Evolutionary conservation across 2,329 filamentous ascomycete species (phyloP), one percentile per base, ranked within the genome.

Genomic region (Arthrobotrys megalospora): DNA sequence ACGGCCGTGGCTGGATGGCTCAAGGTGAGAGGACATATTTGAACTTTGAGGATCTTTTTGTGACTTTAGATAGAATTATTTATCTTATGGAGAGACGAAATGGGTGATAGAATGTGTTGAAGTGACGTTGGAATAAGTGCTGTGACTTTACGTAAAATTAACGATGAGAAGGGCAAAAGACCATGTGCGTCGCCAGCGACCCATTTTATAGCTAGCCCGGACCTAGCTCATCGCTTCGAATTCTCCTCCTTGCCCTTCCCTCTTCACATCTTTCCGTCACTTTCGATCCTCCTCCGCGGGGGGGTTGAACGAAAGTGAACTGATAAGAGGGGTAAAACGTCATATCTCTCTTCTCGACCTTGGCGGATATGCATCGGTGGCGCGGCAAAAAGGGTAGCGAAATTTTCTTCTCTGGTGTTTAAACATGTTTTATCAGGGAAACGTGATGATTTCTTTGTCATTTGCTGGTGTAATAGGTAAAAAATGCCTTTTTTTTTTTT

Each of bases 1-100:
- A 32, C 75, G 75, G 58, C 75, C 75, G 67, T 78, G 75, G 67
- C 75, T 78, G n/a, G 75, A 19, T 19, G 38, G 47, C 14, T 73
- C 70, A 38, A 47, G 7, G n/a, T 45, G 4, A 10, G 60, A 14
- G 32, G 69, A 41, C 70, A 63, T 77, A 1, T 48, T 43, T 34
- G 14, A 19, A 34, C 1, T 3, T 47, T 16, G 8, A 38, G 19
- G 6, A 3, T 47, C 28, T 55, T 47, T 65, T n/a, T 60, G 12
- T 43, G 38, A 12, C 19, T 48, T 60, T 21, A n/a, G n/a, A n/a
- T n/a, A n/a, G n/a, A n/a, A n/a, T n/a, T n/a, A n/a, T n/a, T n/a
- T n/a, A n/a, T 28, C 24, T 28, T 28, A 28, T 28, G 24, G 24
- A 28, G 24, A 28, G 24, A 28, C 24, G 2, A 28, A 28, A 5